Conservation (phyloP, 2,329 filamentous ascomycete species). For the Epicoccum nigrum region DNA sequence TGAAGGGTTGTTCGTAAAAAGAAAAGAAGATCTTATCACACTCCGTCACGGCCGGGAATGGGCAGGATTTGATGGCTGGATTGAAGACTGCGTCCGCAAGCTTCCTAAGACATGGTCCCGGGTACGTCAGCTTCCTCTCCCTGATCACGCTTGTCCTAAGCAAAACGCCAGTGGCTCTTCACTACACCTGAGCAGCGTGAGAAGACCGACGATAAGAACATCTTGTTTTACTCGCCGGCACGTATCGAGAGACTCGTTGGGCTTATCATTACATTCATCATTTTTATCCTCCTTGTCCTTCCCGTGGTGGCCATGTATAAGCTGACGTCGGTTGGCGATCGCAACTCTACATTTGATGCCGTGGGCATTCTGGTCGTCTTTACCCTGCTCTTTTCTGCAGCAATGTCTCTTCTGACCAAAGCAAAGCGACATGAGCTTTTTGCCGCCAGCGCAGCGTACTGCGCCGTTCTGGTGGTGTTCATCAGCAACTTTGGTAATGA, state of each 20-base stretch:
- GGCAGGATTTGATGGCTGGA: slow-evolving; percentile 43
- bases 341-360: slow-evolving; percentile 44
- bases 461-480: slow-evolving; percentile 47
- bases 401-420: slow-evolving; percentile 43
- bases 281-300: slow-evolving; percentile 46
- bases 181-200: slow-evolving; percentile 37
- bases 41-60: slow-evolving; percentile 45
- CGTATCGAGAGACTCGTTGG: slow-evolving; percentile 44
- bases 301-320: slow-evolving; percentile 48
- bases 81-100: slow-evolving; percentile 26
- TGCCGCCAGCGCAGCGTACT: slow-evolving; percentile 45
- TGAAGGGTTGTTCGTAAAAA: slow-evolving; percentile 35
- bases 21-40: slow-evolving; percentile 46
- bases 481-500: slow-evolving; percentile 40
- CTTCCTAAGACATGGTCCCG: too few species aligned
- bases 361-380: slow-evolving; percentile 51
- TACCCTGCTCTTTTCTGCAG: slow-evolving; percentile 43
- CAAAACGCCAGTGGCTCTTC: slow-evolving; percentile 23
- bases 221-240: slow-evolving; percentile 38
- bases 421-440: slow-evolving; percentile 46
- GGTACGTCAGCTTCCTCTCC: too few species aligned
- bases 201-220: slow-evolving; percentile 37
- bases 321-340: slow-evolving; percentile 33
- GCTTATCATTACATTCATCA: slow-evolving; percentile 45
- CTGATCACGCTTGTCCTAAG: too few species aligned